phyloP scores from a whole-genome alignment of 78 protist species.

The Goniomonas avonlea region DNA sequence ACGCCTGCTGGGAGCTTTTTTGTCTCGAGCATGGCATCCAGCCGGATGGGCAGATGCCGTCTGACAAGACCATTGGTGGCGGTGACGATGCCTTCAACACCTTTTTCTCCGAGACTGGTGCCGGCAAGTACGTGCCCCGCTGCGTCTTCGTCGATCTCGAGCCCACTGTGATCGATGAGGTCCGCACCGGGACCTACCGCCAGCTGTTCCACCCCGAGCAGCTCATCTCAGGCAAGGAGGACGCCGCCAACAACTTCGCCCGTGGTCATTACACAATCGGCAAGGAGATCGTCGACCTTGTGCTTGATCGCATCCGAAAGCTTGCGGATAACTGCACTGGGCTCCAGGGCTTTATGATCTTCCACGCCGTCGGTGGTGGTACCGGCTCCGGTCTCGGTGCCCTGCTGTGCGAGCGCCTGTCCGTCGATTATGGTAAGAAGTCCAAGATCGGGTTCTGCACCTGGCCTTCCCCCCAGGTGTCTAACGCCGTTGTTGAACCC shows the following conservation, averaged over 20 bases:
- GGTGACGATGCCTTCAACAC: slow-evolving; percentile 84
- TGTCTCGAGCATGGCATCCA: slow-evolving; percentile 95
- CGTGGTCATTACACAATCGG: slow-evolving; percentile 98
- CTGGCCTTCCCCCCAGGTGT: slow-evolving; percentile 66
- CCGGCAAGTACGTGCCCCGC: slow-evolving; percentile 68
- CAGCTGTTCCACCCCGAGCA: slow-evolving; percentile 97
- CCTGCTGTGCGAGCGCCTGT: slow-evolving; percentile 89
- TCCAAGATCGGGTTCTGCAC: slow-evolving; percentile 90
- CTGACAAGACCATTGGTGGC: slow-evolving; percentile 75
- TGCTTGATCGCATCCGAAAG: slow-evolving; percentile 93
- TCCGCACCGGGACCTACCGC: slow-evolving; percentile 88
- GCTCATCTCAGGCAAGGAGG: slow-evolving; percentile 96
- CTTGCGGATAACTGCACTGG: slow-evolving; percentile 97
- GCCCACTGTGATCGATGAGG: slow-evolving; percentile 93
- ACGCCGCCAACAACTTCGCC: slow-evolving; percentile 98
- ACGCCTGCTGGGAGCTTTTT: slow-evolving; percentile 95
- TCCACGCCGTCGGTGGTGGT: slow-evolving; percentile 86
- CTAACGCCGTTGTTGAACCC: slow-evolving; percentile 98
- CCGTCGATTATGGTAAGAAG: slow-evolving; percentile 97
- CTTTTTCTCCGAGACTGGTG: slow-evolving; percentile 84
- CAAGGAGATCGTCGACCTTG: slow-evolving; percentile 83
- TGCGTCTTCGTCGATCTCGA: slow-evolving; percentile 69
- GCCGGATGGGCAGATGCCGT: slow-evolving; percentile 89
- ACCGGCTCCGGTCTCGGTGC: slow-evolving; percentile 98
- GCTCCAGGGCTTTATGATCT: slow-evolving; percentile 82